phyloP scores from a whole-genome alignment of 2,329 filamentous ascomycete genomes.

The Venturia effusa region DNA sequence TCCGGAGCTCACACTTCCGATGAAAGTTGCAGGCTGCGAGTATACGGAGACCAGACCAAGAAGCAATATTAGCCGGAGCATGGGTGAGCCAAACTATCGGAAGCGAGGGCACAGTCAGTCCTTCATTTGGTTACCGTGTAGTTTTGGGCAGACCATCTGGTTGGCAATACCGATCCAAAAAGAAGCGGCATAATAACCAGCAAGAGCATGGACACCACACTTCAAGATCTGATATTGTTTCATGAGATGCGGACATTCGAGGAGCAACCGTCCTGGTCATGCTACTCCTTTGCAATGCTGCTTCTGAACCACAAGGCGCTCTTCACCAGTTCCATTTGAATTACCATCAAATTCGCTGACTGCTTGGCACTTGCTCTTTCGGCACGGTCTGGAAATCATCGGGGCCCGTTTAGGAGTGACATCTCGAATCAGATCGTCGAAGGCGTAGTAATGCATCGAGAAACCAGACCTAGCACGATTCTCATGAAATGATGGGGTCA shows the following conservation, averaged over 20 bases:
- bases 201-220: not conserved
- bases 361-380: not conserved
- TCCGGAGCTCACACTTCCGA: not conserved
- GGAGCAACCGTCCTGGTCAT: not conserved
- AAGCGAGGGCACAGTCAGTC: too few relatives aligned
- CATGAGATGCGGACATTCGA: not conserved
- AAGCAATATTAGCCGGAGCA: too few relatives aligned
- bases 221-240: not conserved
- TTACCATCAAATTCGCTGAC: not conserved
- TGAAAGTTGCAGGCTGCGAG: not conserved
- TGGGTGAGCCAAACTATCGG: too few relatives aligned
- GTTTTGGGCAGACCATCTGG: too few relatives aligned
- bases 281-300: not conserved
- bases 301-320: not conserved
- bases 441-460: too few relatives aligned
- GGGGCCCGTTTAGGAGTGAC: too few relatives aligned
- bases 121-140: too few relatives aligned
- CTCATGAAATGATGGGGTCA: not conserved
- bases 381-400: too few relatives aligned
- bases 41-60: not conserved
- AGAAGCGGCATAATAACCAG: not conserved
- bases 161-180: not conserved
- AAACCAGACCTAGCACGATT: not conserved
- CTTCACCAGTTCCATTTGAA: not conserved
- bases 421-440: too few relatives aligned